Conservation (phyloP, 306 rosid genomes). For the Lotus japonicus region DNA sequence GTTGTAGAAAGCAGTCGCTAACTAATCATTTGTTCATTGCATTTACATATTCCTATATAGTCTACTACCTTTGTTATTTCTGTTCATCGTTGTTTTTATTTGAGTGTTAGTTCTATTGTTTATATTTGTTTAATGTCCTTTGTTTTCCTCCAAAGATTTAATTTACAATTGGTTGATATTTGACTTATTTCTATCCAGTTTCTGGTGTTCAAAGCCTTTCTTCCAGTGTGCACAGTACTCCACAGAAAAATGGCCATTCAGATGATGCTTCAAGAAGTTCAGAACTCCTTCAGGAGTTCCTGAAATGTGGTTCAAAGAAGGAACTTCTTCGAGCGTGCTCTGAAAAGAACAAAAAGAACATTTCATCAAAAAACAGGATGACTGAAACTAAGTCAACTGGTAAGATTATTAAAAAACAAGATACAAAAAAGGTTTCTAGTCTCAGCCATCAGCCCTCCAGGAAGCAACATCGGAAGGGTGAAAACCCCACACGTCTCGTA, state of each 20-base stretch:
- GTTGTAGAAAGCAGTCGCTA: neutral
- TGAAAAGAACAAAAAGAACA: slow-evolving; percentile 58
- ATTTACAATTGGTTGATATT: slow-evolving; percentile 21
- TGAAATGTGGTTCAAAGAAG: slow-evolving; percentile 68
- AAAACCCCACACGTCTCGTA: slow-evolving; percentile 58
- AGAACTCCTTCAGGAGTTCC: slow-evolving; percentile 68
- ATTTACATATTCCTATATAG: neutral
- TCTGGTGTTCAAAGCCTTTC: slow-evolving; percentile 84
- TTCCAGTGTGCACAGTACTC: slow-evolving; percentile 88
- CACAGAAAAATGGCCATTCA: slow-evolving; percentile 79
- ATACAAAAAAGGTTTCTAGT: slow-evolving; percentile 51
- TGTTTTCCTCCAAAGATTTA: slow-evolving; percentile 10
- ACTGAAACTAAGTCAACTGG: slow-evolving; percentile 52
- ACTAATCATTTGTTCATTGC: neutral
- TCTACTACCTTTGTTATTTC: slow-evolving; percentile 2
- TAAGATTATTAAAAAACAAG: slow-evolving; percentile 74
- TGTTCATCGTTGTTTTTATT: slow-evolving; percentile 1
- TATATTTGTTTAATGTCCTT: neutral
- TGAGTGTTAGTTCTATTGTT: neutral
- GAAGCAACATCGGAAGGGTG: slow-evolving; percentile 77
- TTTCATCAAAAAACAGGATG: slow-evolving; percentile 45
- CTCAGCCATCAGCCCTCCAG: slow-evolving; percentile 45
- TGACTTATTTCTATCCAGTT: slow-evolving; percentile 34
- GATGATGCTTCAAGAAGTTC: slow-evolving; percentile 84
- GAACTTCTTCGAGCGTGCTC: slow-evolving; percentile 50